Percentiles rank a stretch among this genome's conserved stretches.
Conservation (phyloP, 306 rosid genomes). For the Fragaria nilgerrensis region DNA sequence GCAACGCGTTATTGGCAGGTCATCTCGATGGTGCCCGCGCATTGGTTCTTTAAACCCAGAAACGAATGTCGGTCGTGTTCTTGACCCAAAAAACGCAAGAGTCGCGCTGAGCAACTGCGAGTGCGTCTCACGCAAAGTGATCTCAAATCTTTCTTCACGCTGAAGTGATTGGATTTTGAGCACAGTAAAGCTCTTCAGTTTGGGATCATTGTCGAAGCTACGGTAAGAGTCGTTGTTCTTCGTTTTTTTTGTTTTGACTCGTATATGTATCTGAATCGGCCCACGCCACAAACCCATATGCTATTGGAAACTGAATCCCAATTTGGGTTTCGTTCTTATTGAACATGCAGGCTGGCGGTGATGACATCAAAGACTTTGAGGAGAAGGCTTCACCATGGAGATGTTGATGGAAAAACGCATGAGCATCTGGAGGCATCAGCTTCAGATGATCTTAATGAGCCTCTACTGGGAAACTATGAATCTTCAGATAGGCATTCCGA, state of each 20-base stretch:
- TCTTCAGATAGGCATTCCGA: conserved; percentile 34
- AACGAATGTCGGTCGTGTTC: neutral
- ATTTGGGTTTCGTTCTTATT: neutral
- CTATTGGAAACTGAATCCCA: neutral
- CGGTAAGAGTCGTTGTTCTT: neutral
- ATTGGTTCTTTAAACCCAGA: neutral
- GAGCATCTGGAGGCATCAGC: conserved; percentile 52
- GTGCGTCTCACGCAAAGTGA: neutral
- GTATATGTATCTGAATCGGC: neutral
- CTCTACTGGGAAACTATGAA: conserved; percentile 55
- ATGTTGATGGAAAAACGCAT: conserved; percentile 58
- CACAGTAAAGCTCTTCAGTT: neutral
- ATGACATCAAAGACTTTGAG: conserved; percentile 74
- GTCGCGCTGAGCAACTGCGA: too few species aligned
- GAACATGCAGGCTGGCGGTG: conserved; percentile 31
- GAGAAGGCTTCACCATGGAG: conserved; percentile 89
- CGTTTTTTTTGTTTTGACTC: neutral
- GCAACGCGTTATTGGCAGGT: neutral
- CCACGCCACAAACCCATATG: neutral
- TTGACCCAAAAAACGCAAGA: neutral
- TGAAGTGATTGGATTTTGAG: neutral
- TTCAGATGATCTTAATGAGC: conserved; percentile 56
- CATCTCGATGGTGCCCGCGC: neutral
- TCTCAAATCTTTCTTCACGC: neutral
- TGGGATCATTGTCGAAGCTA: neutral